Base-by-base conservation (phyloP, 1,139 yeast genomes). In the Geotrichum histeridarum region DNA sequence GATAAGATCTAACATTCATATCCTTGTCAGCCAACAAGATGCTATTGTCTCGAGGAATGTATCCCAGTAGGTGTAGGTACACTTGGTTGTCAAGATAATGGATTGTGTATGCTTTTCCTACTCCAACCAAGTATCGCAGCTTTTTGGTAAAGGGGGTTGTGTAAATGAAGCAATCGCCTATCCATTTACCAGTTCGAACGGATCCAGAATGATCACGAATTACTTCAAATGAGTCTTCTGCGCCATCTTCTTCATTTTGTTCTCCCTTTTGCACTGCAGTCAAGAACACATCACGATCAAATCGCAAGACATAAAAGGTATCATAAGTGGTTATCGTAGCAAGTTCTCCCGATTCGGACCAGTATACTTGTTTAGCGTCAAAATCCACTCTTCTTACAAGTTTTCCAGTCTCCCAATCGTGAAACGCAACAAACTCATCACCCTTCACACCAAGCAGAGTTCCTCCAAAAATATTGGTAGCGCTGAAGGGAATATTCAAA, bases 311-410 rank as follows among this genome's bases (percentile, higher is more conserved):
- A 68, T 86, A 93, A n/a, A 95, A 86, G 54, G 84, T 81, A 54
- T 86, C 87, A 11, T 82, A 77, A 42, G 95, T 81, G 44, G 86
- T 73, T 48, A 93, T 81, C 61, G 93, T 82, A 43, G 93, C 84
- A 58, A 91, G 78, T 66, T 88, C 96, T 54, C 98, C 98, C 62
- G 86, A 85, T 60, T 88, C 96, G 37, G 96, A 84, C 99, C 99
- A 93, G 57, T 84, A 77, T 39, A 93, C 85, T 65, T 87, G 91
- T 55, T 76, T 80, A 37, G 69, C 70, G 44, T 65, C 91, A 57
- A 91, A 89, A 61, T 80, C 83, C 54, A 93, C 87, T 68, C 95
- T 80, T 73, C 96, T 82, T 3, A 90, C 96, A 57, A 91, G 73
- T 53, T 75, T 73, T 54, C 96, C 96, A 48, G 84, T 73, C 62